phyloP scores from a whole-genome alignment of 192 early-diverging fungal species.

The Coemansia umbellata region DNA sequence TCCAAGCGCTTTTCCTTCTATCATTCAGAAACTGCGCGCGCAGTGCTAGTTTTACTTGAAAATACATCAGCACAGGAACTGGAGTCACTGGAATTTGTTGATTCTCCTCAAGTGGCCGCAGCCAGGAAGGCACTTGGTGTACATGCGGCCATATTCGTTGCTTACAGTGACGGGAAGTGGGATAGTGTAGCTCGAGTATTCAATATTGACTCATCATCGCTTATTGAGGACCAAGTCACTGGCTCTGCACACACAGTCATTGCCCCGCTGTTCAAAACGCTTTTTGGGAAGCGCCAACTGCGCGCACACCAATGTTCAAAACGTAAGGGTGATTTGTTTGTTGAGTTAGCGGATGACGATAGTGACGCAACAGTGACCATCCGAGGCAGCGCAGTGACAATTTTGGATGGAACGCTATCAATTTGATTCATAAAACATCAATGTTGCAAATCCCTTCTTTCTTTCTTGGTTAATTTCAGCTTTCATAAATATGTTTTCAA shows the following conservation, averaged over 20 bases:
- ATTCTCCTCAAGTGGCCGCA: background rate
- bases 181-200: slow-evolving; percentile 39
- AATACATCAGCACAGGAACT: no score
- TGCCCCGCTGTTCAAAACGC: slow-evolving; percentile 8
- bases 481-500: no score
- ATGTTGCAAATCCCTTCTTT: background rate
- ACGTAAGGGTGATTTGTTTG: slow-evolving; percentile 10
- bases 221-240: slow-evolving; percentile 46
- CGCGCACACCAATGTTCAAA: slow-evolving; percentile 24
- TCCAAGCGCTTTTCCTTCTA: no score
- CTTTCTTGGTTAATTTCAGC: background rate
- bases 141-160: slow-evolving; percentile 4
- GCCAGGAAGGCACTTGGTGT: slow-evolving; percentile 5
- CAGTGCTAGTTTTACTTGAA: no score
- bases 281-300: slow-evolving; percentile 7
- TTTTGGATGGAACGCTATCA: slow-evolving; percentile 7
- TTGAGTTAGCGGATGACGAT: slow-evolving; percentile 1
- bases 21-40: no score
- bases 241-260: slow-evolving; percentile 28
- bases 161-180: background rate
- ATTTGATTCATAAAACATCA: background rate
- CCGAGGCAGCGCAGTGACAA: slow-evolving; percentile 14
- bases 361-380: no score
- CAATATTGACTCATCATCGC: background rate
- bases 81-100: no score